phyloP scores from a whole-genome alignment of 1,284 basidiomycete genomes.

The Golubevia pallescens region DNA sequence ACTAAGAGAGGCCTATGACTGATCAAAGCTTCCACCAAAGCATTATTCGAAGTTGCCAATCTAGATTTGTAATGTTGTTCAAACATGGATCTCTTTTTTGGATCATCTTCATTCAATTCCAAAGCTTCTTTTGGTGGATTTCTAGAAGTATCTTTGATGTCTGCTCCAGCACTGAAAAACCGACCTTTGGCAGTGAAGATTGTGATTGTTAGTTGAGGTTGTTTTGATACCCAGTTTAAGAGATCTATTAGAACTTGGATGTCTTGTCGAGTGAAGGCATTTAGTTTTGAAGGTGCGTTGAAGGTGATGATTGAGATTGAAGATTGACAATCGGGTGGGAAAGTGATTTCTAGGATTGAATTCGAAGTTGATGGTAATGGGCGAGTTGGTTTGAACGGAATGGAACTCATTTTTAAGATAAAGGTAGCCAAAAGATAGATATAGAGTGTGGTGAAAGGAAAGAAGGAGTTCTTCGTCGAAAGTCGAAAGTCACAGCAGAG shows the following conservation, averaged over 20 bases:
- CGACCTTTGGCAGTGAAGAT: conserved; percentile 36
- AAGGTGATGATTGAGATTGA: conserved; percentile 29
- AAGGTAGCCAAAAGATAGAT: too few relatives aligned
- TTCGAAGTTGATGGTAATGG: conserved; percentile 14
- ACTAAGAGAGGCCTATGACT: conserved; percentile 32
- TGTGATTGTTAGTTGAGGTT: conserved; percentile 27
- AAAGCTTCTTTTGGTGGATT: conserved; percentile 12
- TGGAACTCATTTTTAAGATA: too few relatives aligned
- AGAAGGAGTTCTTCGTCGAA: too few relatives aligned
- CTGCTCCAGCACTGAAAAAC: conserved; percentile 39
- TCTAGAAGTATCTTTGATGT: conserved; percentile 33
- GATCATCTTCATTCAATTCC: conserved; percentile 6
- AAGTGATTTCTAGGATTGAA: conserved; percentile 27
- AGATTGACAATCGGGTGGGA: conserved; percentile 25
- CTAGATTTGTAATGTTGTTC: conserved; percentile 13
- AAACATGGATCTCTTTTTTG: neutral
- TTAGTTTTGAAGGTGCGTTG: conserved; percentile 26
- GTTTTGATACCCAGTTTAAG: conserved; percentile 33
- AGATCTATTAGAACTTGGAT: conserved; percentile 19
- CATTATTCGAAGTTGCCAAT: conserved; percentile 15
- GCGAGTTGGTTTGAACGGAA: conserved; percentile 16
- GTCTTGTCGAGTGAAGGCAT: conserved; percentile 24
- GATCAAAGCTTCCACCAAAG: conserved; percentile 18
- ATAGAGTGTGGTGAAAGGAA: too few relatives aligned
- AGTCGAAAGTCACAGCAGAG: too few relatives aligned